phyloP scores from a whole-genome alignment of 257 asterid genomes.

The Solanum raphanifolium region DNA sequence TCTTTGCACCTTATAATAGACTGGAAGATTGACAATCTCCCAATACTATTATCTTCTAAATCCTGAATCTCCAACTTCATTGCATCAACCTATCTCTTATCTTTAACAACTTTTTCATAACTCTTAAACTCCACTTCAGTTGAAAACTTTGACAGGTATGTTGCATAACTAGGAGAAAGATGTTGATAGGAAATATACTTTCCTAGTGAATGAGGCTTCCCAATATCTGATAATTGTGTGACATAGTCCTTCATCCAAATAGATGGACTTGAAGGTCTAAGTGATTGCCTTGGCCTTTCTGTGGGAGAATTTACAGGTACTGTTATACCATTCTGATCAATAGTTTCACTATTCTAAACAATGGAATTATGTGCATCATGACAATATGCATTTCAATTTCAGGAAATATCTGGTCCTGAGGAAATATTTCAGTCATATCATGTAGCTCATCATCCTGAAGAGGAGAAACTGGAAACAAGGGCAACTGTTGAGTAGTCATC shows the following conservation, averaged over 20 bases:
- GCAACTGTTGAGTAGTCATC: background rate
- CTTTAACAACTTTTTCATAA: too few species aligned
- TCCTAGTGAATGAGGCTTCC: background rate
- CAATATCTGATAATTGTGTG: background rate
- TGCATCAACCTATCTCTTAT: too few species aligned
- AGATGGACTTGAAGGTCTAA: background rate
- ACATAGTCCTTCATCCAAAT: background rate
- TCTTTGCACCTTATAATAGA: too few species aligned
- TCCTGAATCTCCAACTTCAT: too few species aligned
- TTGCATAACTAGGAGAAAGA: background rate
- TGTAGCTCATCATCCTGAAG: background rate
- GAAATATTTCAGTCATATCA: too few species aligned
- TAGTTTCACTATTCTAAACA: background rate
- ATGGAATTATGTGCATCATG: background rate
- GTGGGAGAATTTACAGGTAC: background rate
- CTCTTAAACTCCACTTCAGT: too few species aligned
- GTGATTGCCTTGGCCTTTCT: background rate
- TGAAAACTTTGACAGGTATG: too few species aligned
- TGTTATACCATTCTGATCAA: too few species aligned
- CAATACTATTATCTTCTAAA: too few species aligned
- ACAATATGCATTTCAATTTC: background rate
- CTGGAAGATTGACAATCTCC: too few species aligned
- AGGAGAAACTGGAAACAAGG: too few species aligned
- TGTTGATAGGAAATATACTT: background rate
- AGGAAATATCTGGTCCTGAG: background rate